A percentile compares a stretch with the other conserved stretches of the same genome.
These are phyloP conservation scores for Camellia sinensis DNA, from an alignment of 148 eudicot genomes.

Conservation along the genomic window DNA sequence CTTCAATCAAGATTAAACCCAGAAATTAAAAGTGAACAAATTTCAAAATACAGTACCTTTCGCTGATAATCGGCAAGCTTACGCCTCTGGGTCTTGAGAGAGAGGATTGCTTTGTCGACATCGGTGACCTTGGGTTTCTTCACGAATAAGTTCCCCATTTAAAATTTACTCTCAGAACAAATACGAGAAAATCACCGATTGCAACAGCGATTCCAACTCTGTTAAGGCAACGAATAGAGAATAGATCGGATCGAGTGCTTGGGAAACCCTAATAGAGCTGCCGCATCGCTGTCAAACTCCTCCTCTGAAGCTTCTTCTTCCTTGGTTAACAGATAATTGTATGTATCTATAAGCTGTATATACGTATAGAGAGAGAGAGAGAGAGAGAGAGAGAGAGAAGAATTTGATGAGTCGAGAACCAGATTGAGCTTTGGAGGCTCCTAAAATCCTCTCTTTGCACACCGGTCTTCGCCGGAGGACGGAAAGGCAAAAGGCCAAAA, in stretches of 20 bases:
- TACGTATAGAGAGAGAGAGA: too few relatives aligned
- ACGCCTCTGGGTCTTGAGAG: slow-evolving; percentile 94
- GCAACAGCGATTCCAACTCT: neutral
- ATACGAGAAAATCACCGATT: neutral
- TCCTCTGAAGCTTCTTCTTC: too few relatives aligned
- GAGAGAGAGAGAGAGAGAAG: too few relatives aligned
- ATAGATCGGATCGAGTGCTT: neutral
- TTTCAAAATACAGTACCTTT: slow-evolving; percentile 39
- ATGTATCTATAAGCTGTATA: too few relatives aligned
- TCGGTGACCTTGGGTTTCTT: slow-evolving; percentile 96
- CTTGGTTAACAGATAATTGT: too few relatives aligned
- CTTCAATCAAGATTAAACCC: neutral
- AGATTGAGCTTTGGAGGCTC: too few relatives aligned
- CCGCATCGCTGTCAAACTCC: too few relatives aligned
- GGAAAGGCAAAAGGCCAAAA: too few relatives aligned
- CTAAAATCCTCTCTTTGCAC: too few relatives aligned
- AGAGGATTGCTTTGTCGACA: slow-evolving; percentile 89
- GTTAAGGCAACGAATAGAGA: neutral
- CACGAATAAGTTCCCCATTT: slow-evolving; percentile 88
- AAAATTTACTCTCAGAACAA: neutral
- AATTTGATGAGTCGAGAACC: too few relatives aligned
- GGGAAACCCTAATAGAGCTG: too few relatives aligned
- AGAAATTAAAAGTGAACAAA: neutral
- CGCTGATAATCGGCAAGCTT: slow-evolving; percentile 94
- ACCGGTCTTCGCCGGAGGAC: too few relatives aligned